Evolutionary conservation across 2,329 filamentous ascomycete species (phyloP).

Genomic region (Colletotrichum brevisporum): DNA sequence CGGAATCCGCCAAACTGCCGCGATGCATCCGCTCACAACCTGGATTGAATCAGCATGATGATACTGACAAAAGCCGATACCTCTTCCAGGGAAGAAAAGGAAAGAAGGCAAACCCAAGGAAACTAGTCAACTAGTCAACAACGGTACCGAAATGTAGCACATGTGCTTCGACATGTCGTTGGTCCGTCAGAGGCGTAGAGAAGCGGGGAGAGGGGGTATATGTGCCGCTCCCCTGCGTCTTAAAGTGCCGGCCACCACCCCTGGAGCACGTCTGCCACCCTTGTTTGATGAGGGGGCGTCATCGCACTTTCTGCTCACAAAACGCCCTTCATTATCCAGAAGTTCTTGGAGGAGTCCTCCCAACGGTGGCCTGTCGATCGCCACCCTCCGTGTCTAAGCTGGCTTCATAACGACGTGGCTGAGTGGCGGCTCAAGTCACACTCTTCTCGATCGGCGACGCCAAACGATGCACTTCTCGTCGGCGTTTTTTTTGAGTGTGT

Average conservation of each 20-base stretch:
- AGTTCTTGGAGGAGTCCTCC: not conserved
- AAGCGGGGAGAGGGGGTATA: constrained; percentile 20
- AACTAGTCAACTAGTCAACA: not conserved
- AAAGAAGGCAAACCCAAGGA: not conserved
- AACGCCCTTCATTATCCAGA: not conserved
- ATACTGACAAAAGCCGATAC: constrained; percentile 1
- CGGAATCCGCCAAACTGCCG: not conserved
- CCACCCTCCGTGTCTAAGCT: constrained; percentile 2
- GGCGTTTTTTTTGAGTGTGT: not conserved
- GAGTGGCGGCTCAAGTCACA: constrained; percentile 15
- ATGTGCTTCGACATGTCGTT: constrained; percentile 20
- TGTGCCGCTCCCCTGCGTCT: constrained; percentile 37
- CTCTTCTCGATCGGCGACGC: constrained; percentile 8
- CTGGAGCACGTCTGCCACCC: constrained; percentile 21
- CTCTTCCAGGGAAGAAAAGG: not conserved
- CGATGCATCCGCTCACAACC: not conserved
- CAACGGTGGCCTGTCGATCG: constrained; percentile 15
- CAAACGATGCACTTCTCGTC: not conserved
- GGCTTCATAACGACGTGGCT: constrained; percentile 6
- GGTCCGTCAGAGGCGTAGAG: constrained; percentile 15
- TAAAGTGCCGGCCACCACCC: constrained; percentile 36
- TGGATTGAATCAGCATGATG: constrained; percentile 9
- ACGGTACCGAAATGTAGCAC: not conserved
- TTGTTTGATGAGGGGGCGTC: constrained; percentile 19
- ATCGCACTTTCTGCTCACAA: constrained; percentile 7